Evolutionary conservation across 371 early-diverging fungal species (phyloP).

Genomic region (Dichotomocladium elegans): DNA sequence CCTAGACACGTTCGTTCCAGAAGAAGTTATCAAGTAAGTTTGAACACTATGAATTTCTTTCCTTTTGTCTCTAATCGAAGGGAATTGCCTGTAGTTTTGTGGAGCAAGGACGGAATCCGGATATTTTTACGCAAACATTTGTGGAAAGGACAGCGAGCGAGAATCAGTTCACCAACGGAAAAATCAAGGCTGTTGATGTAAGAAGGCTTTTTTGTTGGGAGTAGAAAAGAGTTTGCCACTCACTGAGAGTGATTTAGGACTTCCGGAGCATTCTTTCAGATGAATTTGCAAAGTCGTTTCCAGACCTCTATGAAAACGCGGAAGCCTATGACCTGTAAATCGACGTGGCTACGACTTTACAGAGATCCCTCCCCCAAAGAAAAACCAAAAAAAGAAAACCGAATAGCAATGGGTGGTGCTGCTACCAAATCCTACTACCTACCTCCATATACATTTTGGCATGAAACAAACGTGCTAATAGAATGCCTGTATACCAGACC

Average conservation of each 20-base stretch:
- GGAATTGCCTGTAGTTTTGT: too few species aligned
- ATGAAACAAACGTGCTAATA: too few species aligned
- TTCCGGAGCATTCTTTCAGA: conserved; percentile 31
- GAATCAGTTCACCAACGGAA: conserved; percentile 77
- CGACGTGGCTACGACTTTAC: too few species aligned
- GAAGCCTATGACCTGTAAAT: conserved; percentile 6
- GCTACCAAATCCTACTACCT: too few species aligned
- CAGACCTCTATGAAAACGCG: conserved; percentile 39
- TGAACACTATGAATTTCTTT: not conserved
- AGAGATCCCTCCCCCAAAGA: not conserved
- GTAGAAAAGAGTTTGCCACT: not conserved
- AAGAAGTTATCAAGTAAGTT: conserved; percentile 64
- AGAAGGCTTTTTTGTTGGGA: conserved; percentile 2
- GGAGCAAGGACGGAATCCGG: conserved; percentile 70
- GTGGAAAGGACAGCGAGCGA: conserved; percentile 73
- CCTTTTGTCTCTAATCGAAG: too few species aligned
- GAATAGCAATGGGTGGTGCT: too few species aligned
- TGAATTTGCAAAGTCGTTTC: conserved; percentile 45
- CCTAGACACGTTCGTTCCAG: conserved; percentile 57
- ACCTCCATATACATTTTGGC: too few species aligned
- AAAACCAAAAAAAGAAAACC: not conserved
- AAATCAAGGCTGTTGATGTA: conserved; percentile 65
- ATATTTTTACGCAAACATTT: conserved; percentile 70
- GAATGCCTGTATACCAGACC: too few species aligned
- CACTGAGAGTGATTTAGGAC: conserved; percentile 19